Evolutionary conservation across 208 protist species (phyloP).

Genomic region (Phytomonas francai): DNA sequence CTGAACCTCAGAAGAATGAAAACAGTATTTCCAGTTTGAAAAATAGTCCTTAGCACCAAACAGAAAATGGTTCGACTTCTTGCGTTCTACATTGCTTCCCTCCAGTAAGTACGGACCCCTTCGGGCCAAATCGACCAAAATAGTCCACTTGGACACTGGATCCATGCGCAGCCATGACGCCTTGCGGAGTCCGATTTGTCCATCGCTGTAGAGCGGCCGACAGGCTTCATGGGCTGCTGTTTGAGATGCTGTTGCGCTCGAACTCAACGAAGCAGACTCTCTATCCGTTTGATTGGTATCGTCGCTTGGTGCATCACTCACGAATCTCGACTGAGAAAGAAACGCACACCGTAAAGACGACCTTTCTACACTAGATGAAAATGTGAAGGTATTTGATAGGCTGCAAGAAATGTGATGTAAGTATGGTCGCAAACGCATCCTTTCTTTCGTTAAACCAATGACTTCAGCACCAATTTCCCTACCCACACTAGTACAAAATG

Average conservation of each 20-base stretch:
- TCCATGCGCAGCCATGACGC: conserved; percentile 49
- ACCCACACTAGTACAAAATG: background rate
- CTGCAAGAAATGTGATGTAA: background rate
- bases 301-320: background rate
- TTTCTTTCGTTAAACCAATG: background rate
- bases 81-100: background rate
- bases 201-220: background rate
- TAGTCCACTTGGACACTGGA: conserved; percentile 68
- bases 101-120: conserved; percentile 41
- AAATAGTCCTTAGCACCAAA: background rate
- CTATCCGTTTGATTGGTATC: background rate
- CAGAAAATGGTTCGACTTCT: background rate
- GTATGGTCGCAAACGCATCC: background rate
- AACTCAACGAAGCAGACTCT: background rate
- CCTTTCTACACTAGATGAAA: background rate
- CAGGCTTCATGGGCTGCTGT: background rate
- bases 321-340: background rate
- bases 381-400: background rate
- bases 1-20: no score
- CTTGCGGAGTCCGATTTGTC: conserved; percentile 16
- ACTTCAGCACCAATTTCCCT: background rate
- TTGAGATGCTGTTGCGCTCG: background rate
- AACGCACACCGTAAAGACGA: background rate
- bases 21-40: background rate
- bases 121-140: conserved; percentile 53